Evolutionary conservation across 2,329 filamentous ascomycete species (phyloP).

Genomic region (Cladophialophora carrionii): DNA sequence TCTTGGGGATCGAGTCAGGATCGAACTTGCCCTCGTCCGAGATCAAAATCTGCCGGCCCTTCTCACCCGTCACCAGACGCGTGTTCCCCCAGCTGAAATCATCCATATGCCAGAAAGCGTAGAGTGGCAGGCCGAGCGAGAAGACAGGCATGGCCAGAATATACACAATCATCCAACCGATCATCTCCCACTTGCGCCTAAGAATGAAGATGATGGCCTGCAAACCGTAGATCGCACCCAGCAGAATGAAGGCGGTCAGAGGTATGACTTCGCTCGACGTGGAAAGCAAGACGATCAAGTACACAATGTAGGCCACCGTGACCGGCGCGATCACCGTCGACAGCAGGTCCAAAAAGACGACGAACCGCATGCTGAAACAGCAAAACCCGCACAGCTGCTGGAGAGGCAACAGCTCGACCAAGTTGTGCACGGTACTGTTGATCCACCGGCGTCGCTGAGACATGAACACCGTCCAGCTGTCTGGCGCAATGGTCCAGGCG

Average conservation of each 20-base stretch:
- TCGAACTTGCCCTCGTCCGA: conserved; percentile 99
- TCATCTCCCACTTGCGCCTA: conserved; percentile 98
- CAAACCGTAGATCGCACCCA: conserved; percentile 95
- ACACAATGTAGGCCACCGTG: conserved; percentile 84
- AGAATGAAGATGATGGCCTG: conserved; percentile 97
- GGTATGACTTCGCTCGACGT: conserved; percentile 69
- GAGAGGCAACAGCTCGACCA: conserved; percentile 91
- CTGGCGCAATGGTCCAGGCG: conserved; percentile 95
- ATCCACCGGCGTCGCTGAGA: conserved; percentile 99
- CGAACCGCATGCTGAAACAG: conserved; percentile 99
- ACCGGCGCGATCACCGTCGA: conserved; percentile 92
- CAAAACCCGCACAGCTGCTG: conserved; percentile 98
- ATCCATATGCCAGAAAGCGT: conserved; percentile 99
- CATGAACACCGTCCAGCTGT: conserved; percentile 91
- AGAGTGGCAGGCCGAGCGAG: conserved; percentile 84
- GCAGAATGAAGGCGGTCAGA: conserved; percentile 82
- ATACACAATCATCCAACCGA: conserved; percentile 99
- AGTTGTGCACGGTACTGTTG: conserved; percentile 97
- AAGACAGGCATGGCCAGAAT: conserved; percentile 89
- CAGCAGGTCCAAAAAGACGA: conserved; percentile 91
- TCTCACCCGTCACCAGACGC: conserved; percentile 92
- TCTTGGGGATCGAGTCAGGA: conserved; percentile 85
- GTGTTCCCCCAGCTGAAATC: conserved; percentile 99
- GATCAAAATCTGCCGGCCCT: conserved; percentile 87
- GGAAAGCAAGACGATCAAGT: conserved; percentile 77